These are phyloP conservation scores for Aspergillus sclerotioniger DNA, from an alignment of 495 filamentous ascomycete species.

Conservation along the genomic window DNA sequence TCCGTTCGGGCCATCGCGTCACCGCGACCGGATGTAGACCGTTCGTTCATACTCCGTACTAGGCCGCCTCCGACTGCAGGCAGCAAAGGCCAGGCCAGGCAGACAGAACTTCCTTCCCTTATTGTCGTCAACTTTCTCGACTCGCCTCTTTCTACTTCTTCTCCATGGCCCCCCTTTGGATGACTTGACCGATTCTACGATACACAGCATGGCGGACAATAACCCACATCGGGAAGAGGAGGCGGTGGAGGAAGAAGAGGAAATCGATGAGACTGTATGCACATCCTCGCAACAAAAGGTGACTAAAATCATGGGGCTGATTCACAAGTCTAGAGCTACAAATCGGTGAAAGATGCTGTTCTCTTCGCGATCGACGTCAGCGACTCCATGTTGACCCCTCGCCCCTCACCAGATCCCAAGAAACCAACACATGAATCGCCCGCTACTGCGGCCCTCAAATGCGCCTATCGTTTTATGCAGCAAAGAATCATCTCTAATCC, in stretches of 20 bases:
- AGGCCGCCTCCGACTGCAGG: background rate
- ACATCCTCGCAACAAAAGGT: background rate
- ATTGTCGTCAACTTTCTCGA: background rate
- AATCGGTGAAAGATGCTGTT: constrained; percentile 90
- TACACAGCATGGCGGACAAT: constrained; percentile 42
- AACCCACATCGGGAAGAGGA: constrained; percentile 45
- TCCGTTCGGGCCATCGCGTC: constrained; percentile 18
- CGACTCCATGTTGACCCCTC: constrained; percentile 77
- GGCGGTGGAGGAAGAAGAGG: constrained; percentile 65
- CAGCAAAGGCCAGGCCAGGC: background rate
- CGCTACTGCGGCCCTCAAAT: constrained; percentile 81
- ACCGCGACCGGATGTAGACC: background rate
- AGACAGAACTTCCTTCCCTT: background rate
- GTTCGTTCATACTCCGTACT: too few species aligned
- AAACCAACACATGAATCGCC: constrained; percentile 72
- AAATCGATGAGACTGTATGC: constrained; percentile 69
- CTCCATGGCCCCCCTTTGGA: background rate
- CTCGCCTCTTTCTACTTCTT: background rate
- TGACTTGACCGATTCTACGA: background rate
- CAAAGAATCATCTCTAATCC: constrained; percentile 97
- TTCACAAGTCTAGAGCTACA: constrained; percentile 66
- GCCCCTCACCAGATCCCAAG: constrained; percentile 62
- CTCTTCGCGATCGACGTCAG: constrained; percentile 96
- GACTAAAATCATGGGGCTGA: background rate
- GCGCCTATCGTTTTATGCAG: constrained; percentile 93